These are phyloP conservation scores for Trichocladium uniseriatum DNA, from an alignment of 495 filamentous ascomycete genomes.

Conservation along the genomic window DNA sequence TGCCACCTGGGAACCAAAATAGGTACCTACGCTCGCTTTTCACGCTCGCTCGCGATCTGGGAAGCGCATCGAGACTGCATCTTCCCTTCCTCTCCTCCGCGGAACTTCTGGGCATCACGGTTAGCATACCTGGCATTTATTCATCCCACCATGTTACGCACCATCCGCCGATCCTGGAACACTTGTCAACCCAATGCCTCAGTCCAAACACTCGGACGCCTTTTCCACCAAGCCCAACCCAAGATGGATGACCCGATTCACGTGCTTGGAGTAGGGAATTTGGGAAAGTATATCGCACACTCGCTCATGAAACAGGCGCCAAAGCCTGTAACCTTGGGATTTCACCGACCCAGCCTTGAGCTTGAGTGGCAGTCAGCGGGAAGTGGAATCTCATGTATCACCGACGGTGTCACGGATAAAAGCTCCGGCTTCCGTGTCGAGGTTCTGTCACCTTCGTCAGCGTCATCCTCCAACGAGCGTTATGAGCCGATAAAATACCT, in stretches of 20 bases:
- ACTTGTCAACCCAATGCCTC: too few species aligned
- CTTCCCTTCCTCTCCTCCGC: too few species aligned
- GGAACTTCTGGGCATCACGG: too few species aligned
- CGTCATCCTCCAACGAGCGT: conserved; percentile 23
- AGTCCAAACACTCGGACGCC: too few species aligned
- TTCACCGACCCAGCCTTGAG: conserved; percentile 24
- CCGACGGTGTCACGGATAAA: conserved; percentile 21
- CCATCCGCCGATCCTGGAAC: too few species aligned
- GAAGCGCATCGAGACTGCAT: too few species aligned
- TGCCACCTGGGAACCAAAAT: too few species aligned
- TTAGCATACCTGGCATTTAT: too few species aligned
- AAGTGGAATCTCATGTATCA: conserved; percentile 13
- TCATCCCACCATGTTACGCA: too few species aligned
- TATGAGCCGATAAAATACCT: conserved; percentile 45
- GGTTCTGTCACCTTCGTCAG: conserved; percentile 38
- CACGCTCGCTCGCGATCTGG: too few species aligned
- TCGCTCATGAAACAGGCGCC: conserved; percentile 12
- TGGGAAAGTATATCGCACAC: conserved; percentile 40
- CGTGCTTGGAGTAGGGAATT: conserved; percentile 47
- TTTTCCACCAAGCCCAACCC: background rate
- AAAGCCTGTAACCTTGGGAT: conserved; percentile 29
- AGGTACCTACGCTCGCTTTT: too few species aligned
- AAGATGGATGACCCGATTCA: conserved; percentile 14
- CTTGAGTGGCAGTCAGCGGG: conserved; percentile 22
- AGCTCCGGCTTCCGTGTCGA: conserved; percentile 16